These are phyloP conservation scores for Delitschia confertaspora DNA, from an alignment of 495 filamentous ascomycete genomes.

Conservation along the genomic window DNA sequence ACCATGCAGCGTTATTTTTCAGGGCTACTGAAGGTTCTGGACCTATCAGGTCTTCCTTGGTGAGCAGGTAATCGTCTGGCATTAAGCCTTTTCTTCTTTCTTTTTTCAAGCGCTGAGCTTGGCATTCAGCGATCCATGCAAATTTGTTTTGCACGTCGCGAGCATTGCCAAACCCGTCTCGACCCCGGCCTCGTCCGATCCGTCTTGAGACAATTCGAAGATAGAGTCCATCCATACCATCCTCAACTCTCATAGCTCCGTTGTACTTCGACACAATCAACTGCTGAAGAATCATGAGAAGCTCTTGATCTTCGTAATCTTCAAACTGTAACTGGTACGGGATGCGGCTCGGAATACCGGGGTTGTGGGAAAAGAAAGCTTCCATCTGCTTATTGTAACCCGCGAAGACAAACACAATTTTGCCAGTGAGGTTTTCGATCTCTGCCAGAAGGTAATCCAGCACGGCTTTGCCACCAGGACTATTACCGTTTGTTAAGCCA, in stretches of 20 bases:
- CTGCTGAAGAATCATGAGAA: conserved; percentile 46
- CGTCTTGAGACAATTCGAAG: conserved; percentile 54
- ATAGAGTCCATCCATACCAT: conserved; percentile 53
- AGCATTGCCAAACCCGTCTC: conserved; percentile 66
- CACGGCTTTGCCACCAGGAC: conserved; percentile 48
- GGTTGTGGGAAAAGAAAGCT: conserved; percentile 68
- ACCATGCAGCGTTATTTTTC: conserved; percentile 42
- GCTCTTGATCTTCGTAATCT: conserved; percentile 61
- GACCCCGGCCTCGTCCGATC: conserved; percentile 52
- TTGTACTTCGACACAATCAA: conserved; percentile 44
- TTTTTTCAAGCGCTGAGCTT: conserved; percentile 46
- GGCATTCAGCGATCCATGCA: conserved; percentile 46
- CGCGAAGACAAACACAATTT: conserved; percentile 67
- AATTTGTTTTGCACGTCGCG: conserved; percentile 55
- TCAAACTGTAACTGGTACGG: conserved; percentile 56
- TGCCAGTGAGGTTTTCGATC: conserved; percentile 65
- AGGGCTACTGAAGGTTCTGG: conserved; percentile 16
- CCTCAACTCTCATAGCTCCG: conserved; percentile 50
- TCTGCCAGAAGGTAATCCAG: conserved; percentile 69
- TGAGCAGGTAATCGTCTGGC: conserved; percentile 32
- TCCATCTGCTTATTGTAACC: conserved; percentile 77
- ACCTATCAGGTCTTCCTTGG: conserved; percentile 30
- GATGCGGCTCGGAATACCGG: conserved; percentile 63
- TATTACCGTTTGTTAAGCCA: conserved; percentile 45
- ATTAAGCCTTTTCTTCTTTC: conserved; percentile 30